phyloP scores from a whole-genome alignment of 1,284 basidiomycete species.

The Apiotrichum siamense region DNA sequence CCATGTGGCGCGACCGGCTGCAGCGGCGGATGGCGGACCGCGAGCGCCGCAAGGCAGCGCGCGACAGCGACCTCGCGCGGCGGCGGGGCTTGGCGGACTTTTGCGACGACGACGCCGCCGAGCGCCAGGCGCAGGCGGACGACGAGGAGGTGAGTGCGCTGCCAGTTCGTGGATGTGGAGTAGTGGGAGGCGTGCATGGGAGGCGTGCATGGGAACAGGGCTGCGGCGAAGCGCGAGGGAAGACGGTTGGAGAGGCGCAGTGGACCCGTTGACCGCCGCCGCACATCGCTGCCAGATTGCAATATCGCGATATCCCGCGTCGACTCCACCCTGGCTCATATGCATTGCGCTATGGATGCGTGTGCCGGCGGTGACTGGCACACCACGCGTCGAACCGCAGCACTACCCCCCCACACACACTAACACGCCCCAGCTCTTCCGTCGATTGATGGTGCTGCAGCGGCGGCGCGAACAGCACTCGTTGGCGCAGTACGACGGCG shows the following conservation, averaged over 20 bases:
- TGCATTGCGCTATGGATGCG: too few relatives aligned
- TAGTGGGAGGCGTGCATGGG: background rate
- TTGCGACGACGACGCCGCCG: slow-evolving; percentile 31
- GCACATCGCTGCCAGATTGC: too few relatives aligned
- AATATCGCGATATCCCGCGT: too few relatives aligned
- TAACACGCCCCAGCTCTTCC: slow-evolving; percentile 29
- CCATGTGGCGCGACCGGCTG: slow-evolving; percentile 37
- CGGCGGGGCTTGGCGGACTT: slow-evolving; percentile 19
- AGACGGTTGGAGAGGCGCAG: too few relatives aligned
- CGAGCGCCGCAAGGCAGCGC: slow-evolving; percentile 22
- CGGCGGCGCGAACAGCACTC: slow-evolving; percentile 29
- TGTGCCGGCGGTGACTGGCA: too few relatives aligned
- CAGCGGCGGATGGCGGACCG: slow-evolving; percentile 30
- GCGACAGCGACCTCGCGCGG: slow-evolving; percentile 24
- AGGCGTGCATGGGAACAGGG: background rate
- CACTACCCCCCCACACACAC: too few relatives aligned
- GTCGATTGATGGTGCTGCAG: slow-evolving; percentile 38
- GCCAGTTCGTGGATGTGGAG: background rate
- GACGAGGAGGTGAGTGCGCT: slow-evolving; percentile 39
- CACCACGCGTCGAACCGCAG: too few relatives aligned
- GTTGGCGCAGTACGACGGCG: slow-evolving; percentile 31
- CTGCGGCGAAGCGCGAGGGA: too few relatives aligned
- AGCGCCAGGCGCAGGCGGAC: slow-evolving; percentile 33
- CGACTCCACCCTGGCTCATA: too few relatives aligned
- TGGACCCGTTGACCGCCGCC: too few relatives aligned